Percentiles rank a stretch among this genome's conserved stretches.
These are phyloP conservation scores for Yarrowia sp. DNA, from an alignment of 805 yeast genomes.

Conservation along the genomic window DNA sequence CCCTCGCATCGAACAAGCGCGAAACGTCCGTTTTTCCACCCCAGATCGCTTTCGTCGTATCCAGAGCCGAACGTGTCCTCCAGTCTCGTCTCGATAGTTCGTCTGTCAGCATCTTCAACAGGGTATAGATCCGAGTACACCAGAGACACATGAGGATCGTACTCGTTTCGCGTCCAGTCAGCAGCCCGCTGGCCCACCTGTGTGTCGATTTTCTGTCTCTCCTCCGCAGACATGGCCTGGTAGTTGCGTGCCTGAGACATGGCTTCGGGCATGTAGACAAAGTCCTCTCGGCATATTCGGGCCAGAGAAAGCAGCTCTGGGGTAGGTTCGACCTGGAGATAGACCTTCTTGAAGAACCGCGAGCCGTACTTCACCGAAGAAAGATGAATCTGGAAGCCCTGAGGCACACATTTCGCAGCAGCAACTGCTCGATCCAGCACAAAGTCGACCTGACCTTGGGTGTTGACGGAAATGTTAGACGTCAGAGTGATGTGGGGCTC, in stretches of 20 bases:
- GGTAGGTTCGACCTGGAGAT: conserved; percentile 56
- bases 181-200: conserved; percentile 57
- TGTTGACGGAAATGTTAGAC: conserved; percentile 60
- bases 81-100: conserved; percentile 68
- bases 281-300: conserved; percentile 50
- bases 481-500: conserved; percentile 83
- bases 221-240: conserved; percentile 46
- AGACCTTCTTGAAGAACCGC: conserved; percentile 60
- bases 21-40: conserved; percentile 74
- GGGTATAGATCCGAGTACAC: conserved; percentile 71
- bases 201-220: conserved; percentile 44
- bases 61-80: conserved; percentile 66
- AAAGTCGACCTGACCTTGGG: conserved; percentile 63
- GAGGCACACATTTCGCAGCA: conserved; percentile 58
- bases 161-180: conserved; percentile 64
- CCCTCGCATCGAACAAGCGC: conserved; percentile 75
- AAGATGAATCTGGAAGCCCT: conserved; percentile 52
- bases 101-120: conserved; percentile 68
- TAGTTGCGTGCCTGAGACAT: conserved; percentile 43
- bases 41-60: conserved; percentile 51
- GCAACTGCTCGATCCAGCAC: conserved; percentile 65
- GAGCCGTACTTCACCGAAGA: conserved; percentile 58
- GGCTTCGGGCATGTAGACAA: conserved; percentile 47
- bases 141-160: conserved; percentile 75
- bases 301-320: conserved; percentile 59